Conservation (phyloP, 2,329 filamentous ascomycete species). For the Neofusicoccum kwambonambiense region DNA sequence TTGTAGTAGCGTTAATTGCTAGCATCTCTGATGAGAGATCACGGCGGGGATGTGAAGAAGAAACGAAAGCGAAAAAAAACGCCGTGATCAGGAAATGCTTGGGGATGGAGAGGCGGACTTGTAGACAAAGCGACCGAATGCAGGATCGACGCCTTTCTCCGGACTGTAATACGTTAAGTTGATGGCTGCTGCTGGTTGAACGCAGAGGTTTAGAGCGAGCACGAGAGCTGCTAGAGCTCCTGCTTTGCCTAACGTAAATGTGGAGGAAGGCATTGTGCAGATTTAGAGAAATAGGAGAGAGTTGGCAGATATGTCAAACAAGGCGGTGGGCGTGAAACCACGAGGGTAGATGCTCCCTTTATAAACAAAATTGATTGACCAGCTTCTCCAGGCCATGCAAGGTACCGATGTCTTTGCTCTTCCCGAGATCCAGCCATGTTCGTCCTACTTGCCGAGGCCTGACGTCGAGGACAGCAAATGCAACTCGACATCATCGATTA, state of each 20-base stretch:
- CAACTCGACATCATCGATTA: too few species aligned
- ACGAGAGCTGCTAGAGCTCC: neutral
- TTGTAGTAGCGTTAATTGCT: too few species aligned
- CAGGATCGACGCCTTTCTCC: neutral
- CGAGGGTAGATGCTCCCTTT: neutral
- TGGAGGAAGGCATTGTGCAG: neutral
- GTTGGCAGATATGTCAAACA: too few species aligned
- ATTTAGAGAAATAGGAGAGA: neutral
- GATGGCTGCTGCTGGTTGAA: neutral
- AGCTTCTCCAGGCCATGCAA: neutral
- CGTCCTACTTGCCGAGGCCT: neutral
- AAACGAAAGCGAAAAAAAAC: neutral
- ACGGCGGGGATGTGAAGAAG: too few species aligned
- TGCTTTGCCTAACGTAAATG: too few species aligned
- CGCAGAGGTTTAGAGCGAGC: neutral
- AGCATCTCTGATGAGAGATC: too few species aligned
- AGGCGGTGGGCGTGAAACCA: too few species aligned
- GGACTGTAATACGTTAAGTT: neutral
- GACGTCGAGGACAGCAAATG: neutral
- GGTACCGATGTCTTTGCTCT: neutral
- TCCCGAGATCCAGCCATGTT: neutral
- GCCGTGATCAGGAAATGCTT: neutral
- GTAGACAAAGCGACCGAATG: neutral
- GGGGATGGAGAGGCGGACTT: neutral
- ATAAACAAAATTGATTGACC: neutral